phyloP scores from a whole-genome alignment of 345 rosid genomes.

The Eucalyptus sp. region DNA sequence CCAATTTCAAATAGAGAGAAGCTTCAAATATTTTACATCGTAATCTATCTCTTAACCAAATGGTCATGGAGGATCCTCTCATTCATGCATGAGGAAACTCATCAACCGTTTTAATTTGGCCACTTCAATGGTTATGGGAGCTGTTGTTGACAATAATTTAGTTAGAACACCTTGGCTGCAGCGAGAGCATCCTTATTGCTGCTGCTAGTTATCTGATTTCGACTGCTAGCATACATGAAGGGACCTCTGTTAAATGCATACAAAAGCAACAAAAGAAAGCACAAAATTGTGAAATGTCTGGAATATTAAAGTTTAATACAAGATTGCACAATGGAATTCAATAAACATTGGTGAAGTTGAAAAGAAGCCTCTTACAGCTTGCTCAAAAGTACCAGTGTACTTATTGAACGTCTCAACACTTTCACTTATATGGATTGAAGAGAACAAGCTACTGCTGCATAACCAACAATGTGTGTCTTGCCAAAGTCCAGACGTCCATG shows the following conservation, averaged over 20 bases:
- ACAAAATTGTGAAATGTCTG: background rate
- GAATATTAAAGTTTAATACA: background rate
- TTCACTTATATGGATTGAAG: too few species aligned
- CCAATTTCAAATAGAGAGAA: background rate
- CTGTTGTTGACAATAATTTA: background rate
- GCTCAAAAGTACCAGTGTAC: too few species aligned
- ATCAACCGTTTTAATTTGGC: background rate
- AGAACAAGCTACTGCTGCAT: accelerated
- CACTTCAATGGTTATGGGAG: background rate
- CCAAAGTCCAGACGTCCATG: too few species aligned
- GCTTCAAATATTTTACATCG: background rate
- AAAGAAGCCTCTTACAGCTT: too few species aligned
- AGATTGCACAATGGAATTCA: background rate
- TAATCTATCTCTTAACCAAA: background rate
- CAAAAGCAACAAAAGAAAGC: background rate
- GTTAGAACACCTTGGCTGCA: background rate
- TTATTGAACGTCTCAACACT: accelerated
- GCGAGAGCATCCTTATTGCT: background rate
- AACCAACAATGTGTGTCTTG: too few species aligned
- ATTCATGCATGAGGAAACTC: background rate
- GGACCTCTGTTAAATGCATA: background rate
- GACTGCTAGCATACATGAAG: background rate
- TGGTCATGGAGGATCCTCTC: background rate
- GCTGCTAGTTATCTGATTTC: too few species aligned
- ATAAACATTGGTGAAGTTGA: too few species aligned